Evolutionary conservation across 208 protist species (phyloP), one percentile per base, ranked within the genome.

Genomic region (Spongospora subterranea): DNA sequence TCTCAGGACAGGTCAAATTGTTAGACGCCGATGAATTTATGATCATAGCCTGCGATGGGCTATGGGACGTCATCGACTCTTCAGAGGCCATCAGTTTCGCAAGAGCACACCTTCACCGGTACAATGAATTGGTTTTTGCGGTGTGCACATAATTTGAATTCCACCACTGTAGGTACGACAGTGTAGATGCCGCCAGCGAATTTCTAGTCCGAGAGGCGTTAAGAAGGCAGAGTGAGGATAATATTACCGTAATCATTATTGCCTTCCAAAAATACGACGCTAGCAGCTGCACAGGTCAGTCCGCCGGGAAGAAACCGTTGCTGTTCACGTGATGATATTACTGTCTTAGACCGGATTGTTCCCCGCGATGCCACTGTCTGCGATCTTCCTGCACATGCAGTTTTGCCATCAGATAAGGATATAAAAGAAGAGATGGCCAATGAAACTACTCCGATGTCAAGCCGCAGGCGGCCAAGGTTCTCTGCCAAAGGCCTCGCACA

Each of bases 1-100:
- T n/a, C n/a, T n/a, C 46, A 6, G 46, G 13, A 41, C n/a, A 20
- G 76, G n/a, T 90, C 11, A 82, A 92, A 32, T 39, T 92, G 0
- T 11, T 60, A 13, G 88, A 0, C 0, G 76, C 0, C 38, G 91
- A 93, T 40, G 82, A 45, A 38, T 93, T 93, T 46, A 0, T 91
- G 0, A 43, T 93, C 17, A 24, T 93, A 24, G 91, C 91, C 43
- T 93, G 91, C 88, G 91, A 93, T 54, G 91, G 91, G 1, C 65
- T 93, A 20, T 93, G 91, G 91, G 91, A 93, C 64, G 89, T 91
- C 38, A 82, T 92, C 17, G 32, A 50, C 0, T 77, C 46, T 24
- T 20, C 29, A 38, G 77, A 92, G 29, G 91, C 50, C 6, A 64
- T 91, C 20, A 0, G 0, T 39, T 92, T 92, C 46, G 91, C 90